Base-by-base conservation (phyloP, 768 basidiomycete species). In the Rhodotorula kratochvilovae region DNA sequence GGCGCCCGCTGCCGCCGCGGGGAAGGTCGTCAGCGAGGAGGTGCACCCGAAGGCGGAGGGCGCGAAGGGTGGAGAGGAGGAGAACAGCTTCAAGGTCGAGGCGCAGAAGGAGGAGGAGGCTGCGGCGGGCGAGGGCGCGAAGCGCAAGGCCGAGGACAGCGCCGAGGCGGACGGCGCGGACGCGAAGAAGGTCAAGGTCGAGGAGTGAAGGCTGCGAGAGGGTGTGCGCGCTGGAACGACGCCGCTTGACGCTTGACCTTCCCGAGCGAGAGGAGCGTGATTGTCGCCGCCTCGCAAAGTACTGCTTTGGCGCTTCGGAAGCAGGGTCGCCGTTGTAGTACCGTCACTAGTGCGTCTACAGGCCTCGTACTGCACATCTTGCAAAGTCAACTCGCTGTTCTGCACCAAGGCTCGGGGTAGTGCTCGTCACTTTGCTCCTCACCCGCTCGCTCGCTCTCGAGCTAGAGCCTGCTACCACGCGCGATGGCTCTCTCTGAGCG, bases 11-110 rank as follows among this genome's bases (percentile, higher is more conserved):
- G 35, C 55, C 0, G 42, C 48, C 16, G 50, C 56, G 25, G 27
- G 0, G 33, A 25, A 2, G 36, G 61, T 13, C 36, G 39, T 36
- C 12, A 17, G 19, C 23, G 48, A 61, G 59, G 35, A 51, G 13
- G 36, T 33, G 2, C 33, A 39, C 55, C 55, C 12, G 0, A 27
- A 35, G 59, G 62, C 3, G 3, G 66, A 36, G 56, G 63, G 23
- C 2, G 64, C 27, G 42, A 45, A 35, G 45, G 57, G 61, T 25
- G 61, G 53, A 7, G 51, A 46, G 57, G 63, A 66, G 61, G 66
- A 67, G 62, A 59, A 69, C 25, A 58, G 64, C 36, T 46, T n/a
- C 31, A 62, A 23, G 10, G n/a, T 25, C 1, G 46, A 35, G 48
- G 56, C 23, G 55, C 48, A 29, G 27, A 51, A 36, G 51, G 59